phyloP scores from a whole-genome alignment of 495 filamentous ascomycete species.

The Tetracladium marchalianum region DNA sequence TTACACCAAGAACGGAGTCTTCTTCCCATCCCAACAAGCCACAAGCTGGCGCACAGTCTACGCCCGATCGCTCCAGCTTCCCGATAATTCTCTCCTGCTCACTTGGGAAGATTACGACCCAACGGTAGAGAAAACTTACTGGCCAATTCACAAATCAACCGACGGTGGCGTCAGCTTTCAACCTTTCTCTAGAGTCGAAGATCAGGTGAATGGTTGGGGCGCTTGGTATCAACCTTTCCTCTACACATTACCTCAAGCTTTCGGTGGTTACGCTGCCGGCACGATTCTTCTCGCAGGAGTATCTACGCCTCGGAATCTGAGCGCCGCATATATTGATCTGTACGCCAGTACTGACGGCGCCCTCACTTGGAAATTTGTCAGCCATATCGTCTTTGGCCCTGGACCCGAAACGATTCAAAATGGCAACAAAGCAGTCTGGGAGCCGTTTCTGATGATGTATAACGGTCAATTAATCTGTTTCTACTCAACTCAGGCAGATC shows the following conservation, averaged over 20 bases:
- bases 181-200: constrained; percentile 45
- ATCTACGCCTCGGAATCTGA: constrained; percentile 48
- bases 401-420: constrained; percentile 49
- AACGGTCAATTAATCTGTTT: constrained; percentile 48
- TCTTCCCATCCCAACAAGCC: not conserved
- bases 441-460: constrained; percentile 50
- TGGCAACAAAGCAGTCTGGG: constrained; percentile 56
- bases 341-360: constrained; percentile 50
- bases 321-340: constrained; percentile 52
- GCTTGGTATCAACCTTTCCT: constrained; percentile 57
- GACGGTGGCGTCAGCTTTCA: constrained; percentile 52
- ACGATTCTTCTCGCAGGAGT: constrained; percentile 54
- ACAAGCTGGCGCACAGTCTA: constrained; percentile 25
- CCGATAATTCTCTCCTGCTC: constrained; percentile 40
- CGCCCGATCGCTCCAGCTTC: constrained; percentile 36
- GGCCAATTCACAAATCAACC: constrained; percentile 51
- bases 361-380: constrained; percentile 51
- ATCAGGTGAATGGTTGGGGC: constrained; percentile 50
- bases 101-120: constrained; percentile 52
- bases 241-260: constrained; percentile 41
- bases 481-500: constrained; percentile 59
- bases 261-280: constrained; percentile 47
- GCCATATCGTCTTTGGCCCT: constrained; percentile 39
- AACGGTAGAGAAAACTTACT: constrained; percentile 40
- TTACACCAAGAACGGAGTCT: not conserved